Evolutionary conservation across 1,284 basidiomycete genomes (phyloP).

Genomic region (Leccinum griseonigrum): DNA sequence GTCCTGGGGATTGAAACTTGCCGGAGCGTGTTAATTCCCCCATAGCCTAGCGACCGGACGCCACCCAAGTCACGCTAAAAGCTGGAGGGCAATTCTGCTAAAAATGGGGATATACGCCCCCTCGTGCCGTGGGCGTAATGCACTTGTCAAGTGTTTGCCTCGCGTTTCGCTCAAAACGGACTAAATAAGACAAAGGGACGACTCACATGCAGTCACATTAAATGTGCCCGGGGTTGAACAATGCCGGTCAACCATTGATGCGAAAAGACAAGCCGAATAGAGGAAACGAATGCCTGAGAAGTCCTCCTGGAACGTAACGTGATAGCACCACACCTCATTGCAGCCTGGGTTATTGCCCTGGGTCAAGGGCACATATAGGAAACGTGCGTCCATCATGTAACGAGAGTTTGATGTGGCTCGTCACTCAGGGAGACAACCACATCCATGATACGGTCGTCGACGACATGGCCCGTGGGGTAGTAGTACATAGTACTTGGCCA

Average conservation of each 20-base stretch:
- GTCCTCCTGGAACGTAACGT: background rate
- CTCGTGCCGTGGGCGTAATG: conserved; percentile 6
- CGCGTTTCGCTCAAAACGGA: conserved; percentile 16
- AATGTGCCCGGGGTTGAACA: background rate
- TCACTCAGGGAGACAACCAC: too few relatives aligned
- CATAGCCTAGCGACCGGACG: background rate
- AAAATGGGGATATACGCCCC: conserved; percentile 9
- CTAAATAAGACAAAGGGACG: conserved; percentile 5
- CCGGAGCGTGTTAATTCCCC: background rate
- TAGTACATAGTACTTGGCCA: too few relatives aligned
- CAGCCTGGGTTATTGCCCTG: background rate
- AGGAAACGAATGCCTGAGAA: background rate
- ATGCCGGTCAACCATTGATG: background rate
- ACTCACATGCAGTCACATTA: background rate
- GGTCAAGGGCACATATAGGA: background rate
- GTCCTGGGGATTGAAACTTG: background rate
- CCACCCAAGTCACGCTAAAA: background rate
- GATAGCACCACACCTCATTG: background rate
- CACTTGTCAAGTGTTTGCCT: conserved; percentile 9
- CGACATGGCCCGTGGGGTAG: too few relatives aligned
- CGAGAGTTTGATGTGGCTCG: background rate
- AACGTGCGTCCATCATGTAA: background rate
- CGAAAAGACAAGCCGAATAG: background rate
- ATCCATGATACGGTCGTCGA: too few relatives aligned
- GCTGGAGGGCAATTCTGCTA: background rate